phyloP scores from a whole-genome alignment of 371 early-diverging fungal species.

The Mucor saturninus region DNA sequence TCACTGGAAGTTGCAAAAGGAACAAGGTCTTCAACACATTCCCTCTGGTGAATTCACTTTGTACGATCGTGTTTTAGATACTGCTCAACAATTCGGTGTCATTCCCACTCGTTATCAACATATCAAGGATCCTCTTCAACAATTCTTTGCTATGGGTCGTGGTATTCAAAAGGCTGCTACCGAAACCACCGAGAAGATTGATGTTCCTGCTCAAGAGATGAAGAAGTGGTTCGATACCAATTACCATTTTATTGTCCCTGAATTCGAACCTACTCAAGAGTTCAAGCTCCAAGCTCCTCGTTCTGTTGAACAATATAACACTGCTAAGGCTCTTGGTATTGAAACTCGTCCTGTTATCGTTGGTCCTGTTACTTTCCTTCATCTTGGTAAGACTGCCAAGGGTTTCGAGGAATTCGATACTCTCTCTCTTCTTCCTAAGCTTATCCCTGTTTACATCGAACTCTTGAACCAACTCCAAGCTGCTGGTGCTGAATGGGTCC shows the following conservation, averaged over 20 bases:
- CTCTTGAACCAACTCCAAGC: conserved; percentile 76
- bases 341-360: conserved; percentile 90
- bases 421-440: conserved; percentile 70
- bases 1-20: conserved; percentile 90
- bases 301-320: conserved; percentile 86
- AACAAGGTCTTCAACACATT: conserved; percentile 81
- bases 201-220: conserved; percentile 96
- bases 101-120: conserved; percentile 80
- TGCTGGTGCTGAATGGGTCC: conserved; percentile 93
- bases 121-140: conserved; percentile 68
- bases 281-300: conserved; percentile 78
- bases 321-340: conserved; percentile 92
- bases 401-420: conserved; percentile 68
- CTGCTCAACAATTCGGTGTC: conserved; percentile 77
- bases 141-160: conserved; percentile 97
- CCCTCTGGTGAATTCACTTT: conserved; percentile 95
- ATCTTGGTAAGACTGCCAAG: conserved; percentile 82
- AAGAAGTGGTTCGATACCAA: conserved; percentile 98
- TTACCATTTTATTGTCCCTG: conserved; percentile 92
- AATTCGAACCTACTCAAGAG: conserved; percentile 75
- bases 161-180: conserved; percentile 82
- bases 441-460: conserved; percentile 82
- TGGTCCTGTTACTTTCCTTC: conserved; percentile 91
- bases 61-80: conserved; percentile 95
- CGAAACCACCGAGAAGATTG: conserved; percentile 68